Conservation (phyloP, 192 early-diverging fungal species). For the Coemansia sp. region DNA sequence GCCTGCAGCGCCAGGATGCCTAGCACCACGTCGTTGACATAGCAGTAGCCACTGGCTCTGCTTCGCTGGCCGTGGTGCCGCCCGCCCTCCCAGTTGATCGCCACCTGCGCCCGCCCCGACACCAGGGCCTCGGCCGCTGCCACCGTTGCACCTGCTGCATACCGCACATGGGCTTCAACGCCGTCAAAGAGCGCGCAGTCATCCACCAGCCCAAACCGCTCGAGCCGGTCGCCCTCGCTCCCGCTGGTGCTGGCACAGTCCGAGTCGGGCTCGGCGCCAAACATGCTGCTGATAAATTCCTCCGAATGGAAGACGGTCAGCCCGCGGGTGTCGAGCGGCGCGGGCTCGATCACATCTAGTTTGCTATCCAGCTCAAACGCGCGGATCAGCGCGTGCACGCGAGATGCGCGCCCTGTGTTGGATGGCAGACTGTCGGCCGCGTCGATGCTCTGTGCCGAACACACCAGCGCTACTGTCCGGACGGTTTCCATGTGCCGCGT, state of each 20-base stretch:
- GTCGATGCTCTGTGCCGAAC: slow-evolving; percentile 26
- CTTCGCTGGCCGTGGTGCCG: slow-evolving; percentile 86
- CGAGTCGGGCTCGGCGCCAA: not conserved
- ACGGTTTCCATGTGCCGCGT: not conserved
- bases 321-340: slow-evolving; percentile 9
- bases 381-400: slow-evolving; percentile 45
- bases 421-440: slow-evolving; percentile 43
- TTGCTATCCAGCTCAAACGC: slow-evolving; percentile 17
- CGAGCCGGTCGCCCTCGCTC: not conserved
- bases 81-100: slow-evolving; percentile 97
- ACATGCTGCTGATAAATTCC: slow-evolving; percentile 27
- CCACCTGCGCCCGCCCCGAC: slow-evolving; percentile 11
- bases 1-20: slow-evolving; percentile 80
- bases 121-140: slow-evolving; percentile 25
- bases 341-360: slow-evolving; percentile 19
- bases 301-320: slow-evolving; percentile 33
- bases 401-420: slow-evolving; percentile 33
- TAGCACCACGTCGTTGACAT: slow-evolving; percentile 96
- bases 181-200: slow-evolving; percentile 42
- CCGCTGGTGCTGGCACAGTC: not conserved
- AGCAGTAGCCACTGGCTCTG: slow-evolving; percentile 96
- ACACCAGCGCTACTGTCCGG: slow-evolving; percentile 15
- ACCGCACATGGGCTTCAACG: slow-evolving; percentile 27
- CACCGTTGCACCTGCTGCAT: slow-evolving; percentile 42
- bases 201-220: slow-evolving; percentile 33